phyloP scores from a whole-genome alignment of 139 green algal genomes.

The Bryopsis sp. region DNA sequence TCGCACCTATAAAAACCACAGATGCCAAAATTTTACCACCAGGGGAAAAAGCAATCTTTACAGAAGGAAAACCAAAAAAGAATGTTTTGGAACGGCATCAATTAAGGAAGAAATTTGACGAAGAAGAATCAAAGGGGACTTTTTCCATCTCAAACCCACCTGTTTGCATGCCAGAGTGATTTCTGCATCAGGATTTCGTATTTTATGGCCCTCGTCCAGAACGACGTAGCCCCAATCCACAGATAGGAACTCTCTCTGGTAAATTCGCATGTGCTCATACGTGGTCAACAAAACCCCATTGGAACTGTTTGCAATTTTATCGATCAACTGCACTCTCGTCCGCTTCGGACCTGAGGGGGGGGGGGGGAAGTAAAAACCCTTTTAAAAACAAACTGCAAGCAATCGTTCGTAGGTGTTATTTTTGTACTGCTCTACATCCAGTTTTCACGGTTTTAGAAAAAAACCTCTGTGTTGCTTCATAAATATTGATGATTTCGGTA shows the following conservation, averaged over 20 bases:
- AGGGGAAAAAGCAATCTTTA: not conserved
- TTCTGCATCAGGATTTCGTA: conserved; percentile 92
- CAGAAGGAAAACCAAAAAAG: too few species aligned
- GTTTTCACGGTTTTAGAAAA: too few species aligned
- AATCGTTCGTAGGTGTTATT: too few species aligned
- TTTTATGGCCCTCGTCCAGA: conserved; percentile 95
- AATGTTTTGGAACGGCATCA: too few species aligned
- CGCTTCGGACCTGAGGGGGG: too few species aligned
- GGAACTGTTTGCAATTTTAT: not conserved
- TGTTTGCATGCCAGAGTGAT: conserved; percentile 77
- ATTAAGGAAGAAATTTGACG: too few species aligned
- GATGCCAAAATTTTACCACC: not conserved
- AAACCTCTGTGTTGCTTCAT: too few species aligned
- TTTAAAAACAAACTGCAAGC: too few species aligned
- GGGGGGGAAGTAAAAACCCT: too few species aligned
- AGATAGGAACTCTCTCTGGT: conserved; percentile 54
- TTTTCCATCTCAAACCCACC: conserved; percentile 23
- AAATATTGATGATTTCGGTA: too few species aligned
- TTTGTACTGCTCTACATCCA: too few species aligned
- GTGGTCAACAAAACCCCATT: conserved; percentile 76
- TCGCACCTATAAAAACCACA: conserved; percentile 24
- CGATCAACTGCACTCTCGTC: too few species aligned
- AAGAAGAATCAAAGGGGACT: not conserved
- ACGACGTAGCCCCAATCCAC: conserved; percentile 84
- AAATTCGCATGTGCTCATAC: conserved; percentile 83